Conservation (phyloP, 2,329 filamentous ascomycete genomes). For the Alternaria postmessia region DNA sequence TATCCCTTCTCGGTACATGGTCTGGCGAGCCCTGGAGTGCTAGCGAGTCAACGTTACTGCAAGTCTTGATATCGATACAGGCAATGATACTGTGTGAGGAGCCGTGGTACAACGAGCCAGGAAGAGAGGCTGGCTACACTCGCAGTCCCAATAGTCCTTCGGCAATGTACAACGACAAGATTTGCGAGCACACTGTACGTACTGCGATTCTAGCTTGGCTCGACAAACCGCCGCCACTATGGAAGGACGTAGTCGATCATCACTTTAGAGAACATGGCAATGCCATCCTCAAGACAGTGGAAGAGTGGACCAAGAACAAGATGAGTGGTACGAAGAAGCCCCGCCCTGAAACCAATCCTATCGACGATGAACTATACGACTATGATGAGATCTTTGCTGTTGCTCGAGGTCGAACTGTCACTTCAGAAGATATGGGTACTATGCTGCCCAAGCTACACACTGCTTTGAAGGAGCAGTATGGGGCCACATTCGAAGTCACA, state of each 20-base stretch:
- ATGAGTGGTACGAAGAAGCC: no score
- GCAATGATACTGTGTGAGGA: slow-evolving; percentile 64
- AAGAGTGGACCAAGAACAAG: slow-evolving; percentile 27
- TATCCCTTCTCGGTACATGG: slow-evolving; percentile 50
- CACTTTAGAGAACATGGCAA: slow-evolving; percentile 39
- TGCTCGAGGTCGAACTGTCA: neutral
- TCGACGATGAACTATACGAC: neutral
- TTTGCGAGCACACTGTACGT: slow-evolving; percentile 39
- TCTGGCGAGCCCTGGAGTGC: slow-evolving; percentile 57
- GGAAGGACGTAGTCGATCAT: slow-evolving; percentile 33
- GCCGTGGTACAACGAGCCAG: slow-evolving; percentile 65
- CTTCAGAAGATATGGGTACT: neutral
- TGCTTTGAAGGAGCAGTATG: slow-evolving; percentile 9
- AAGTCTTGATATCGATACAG: slow-evolving; percentile 65
- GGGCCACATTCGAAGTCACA: slow-evolving; percentile 1
- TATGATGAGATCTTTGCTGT: neutral
- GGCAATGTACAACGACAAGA: slow-evolving; percentile 36
- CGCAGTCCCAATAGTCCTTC: slow-evolving; percentile 11
- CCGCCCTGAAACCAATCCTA: neutral
- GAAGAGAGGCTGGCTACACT: slow-evolving; percentile 31
- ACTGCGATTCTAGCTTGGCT: slow-evolving; percentile 48
- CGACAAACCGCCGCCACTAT: slow-evolving; percentile 26
- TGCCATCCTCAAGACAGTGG: slow-evolving; percentile 32
- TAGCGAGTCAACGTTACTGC: slow-evolving; percentile 59
- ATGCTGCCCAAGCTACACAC: slow-evolving; percentile 14